These are phyloP conservation scores for Coniella vitis DNA, from an alignment of 2,329 filamentous ascomycete genomes.

Conservation along the genomic window DNA sequence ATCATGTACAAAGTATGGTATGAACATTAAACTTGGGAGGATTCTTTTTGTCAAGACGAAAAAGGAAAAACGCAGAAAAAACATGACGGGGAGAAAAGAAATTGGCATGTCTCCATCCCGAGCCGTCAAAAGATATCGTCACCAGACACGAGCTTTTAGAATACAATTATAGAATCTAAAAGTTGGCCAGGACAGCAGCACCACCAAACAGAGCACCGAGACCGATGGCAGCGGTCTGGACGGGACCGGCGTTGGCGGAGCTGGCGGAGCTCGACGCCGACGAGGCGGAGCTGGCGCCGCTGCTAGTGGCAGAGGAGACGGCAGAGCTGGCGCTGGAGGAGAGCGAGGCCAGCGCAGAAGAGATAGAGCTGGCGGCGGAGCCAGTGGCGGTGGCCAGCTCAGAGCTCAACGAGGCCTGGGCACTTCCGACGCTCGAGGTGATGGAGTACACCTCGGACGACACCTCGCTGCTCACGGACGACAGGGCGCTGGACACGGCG, in stretches of 20 bases:
- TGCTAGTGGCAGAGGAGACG: conserved; percentile 11
- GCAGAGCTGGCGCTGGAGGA: conserved; percentile 12
- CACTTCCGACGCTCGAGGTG: conserved; percentile 15
- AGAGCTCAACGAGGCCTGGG: conserved; percentile 22
- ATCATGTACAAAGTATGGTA: background rate
- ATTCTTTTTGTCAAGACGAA: background rate
- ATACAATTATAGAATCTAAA: too few relatives aligned
- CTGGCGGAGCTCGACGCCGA: conserved; percentile 15
- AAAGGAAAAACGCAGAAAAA: background rate
- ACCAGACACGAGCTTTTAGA: too few relatives aligned
- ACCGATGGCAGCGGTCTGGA: conserved; percentile 36
- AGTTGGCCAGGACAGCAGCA: conserved; percentile 37
- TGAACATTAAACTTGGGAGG: background rate
- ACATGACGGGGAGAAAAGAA: too few relatives aligned
- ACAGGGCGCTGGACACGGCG: conserved; percentile 17
- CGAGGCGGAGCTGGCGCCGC: conserved; percentile 15
- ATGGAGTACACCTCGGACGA: conserved; percentile 21
- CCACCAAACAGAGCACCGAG: conserved; percentile 42
- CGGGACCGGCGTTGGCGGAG: conserved; percentile 23
- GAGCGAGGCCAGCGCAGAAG: conserved; percentile 9
- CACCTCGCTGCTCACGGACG: background rate
- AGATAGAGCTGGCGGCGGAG: conserved; percentile 7
- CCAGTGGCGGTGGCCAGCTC: conserved; percentile 24
- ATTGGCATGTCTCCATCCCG: too few relatives aligned
- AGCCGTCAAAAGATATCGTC: too few relatives aligned